Percentiles rank a stretch among this genome's conserved stretches.
These are phyloP conservation scores for Decorospora gaudefroyi DNA, from an alignment of 2,329 filamentous ascomycete genomes.

Conservation along the genomic window DNA sequence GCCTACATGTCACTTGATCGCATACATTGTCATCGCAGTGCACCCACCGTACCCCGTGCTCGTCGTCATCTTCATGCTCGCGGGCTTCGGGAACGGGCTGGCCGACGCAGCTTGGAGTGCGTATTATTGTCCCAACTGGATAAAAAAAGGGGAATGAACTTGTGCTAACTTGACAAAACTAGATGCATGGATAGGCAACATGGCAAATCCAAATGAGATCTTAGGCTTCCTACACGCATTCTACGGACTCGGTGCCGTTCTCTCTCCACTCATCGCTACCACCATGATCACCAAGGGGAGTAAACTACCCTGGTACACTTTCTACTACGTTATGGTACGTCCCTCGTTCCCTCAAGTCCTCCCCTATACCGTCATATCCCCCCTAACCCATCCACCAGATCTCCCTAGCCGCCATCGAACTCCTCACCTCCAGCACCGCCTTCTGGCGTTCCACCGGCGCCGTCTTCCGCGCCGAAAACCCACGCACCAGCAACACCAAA, in stretches of 20 bases:
- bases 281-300: constrained; percentile 68
- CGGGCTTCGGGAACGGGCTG: constrained; percentile 73
- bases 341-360: neutral
- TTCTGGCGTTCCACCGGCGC: constrained; percentile 68
- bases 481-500: constrained; percentile 50
- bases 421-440: constrained; percentile 56
- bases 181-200: constrained; percentile 67
- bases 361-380: neutral
- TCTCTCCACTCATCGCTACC: constrained; percentile 72
- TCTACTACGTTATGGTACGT: constrained; percentile 75
- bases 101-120: constrained; percentile 61
- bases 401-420: constrained; percentile 61
- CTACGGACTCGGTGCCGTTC: constrained; percentile 72
- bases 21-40: constrained; percentile 66
- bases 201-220: constrained; percentile 74
- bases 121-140: neutral
- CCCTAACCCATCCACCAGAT: constrained; percentile 46
- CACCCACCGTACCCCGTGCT: constrained; percentile 73
- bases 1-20: constrained; percentile 64
- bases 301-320: constrained; percentile 68
- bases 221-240: constrained; percentile 73
- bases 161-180: neutral
- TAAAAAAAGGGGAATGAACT: constrained; percentile 40
- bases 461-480: constrained; percentile 60
- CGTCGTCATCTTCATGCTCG: constrained; percentile 66